These are phyloP conservation scores for Lachancea sp. DNA, from an alignment of 805 yeast genomes.

Conservation along the genomic window DNA sequence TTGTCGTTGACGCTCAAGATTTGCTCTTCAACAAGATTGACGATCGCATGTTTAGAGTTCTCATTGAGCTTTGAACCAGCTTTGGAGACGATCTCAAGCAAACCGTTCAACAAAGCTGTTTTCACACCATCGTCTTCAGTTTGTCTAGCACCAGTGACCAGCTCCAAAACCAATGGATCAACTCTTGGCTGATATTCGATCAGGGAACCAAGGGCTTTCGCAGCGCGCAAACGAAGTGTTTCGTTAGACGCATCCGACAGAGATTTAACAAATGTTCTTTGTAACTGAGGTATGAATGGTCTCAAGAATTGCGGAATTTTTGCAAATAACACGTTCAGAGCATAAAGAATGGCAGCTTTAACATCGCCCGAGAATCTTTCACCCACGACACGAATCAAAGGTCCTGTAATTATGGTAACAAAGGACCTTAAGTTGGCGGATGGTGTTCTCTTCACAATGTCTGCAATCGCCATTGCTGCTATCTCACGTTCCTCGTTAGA, in stretches of 20 bases:
- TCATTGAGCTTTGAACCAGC: constrained; percentile 78
- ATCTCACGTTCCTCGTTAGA: constrained; percentile 72
- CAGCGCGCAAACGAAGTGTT: constrained; percentile 73
- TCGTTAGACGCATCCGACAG: constrained; percentile 73
- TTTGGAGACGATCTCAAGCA: constrained; percentile 71
- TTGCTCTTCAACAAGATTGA: constrained; percentile 70
- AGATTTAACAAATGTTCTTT: constrained; percentile 92
- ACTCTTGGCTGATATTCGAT: constrained; percentile 88
- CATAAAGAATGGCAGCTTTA: constrained; percentile 86
- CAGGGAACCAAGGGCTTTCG: constrained; percentile 79
- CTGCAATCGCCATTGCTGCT: constrained; percentile 86
- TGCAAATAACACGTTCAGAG: constrained; percentile 67
- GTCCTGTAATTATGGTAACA: constrained; percentile 94
- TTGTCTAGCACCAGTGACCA: constrained; percentile 66
- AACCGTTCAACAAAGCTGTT: constrained; percentile 77
- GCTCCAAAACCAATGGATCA: constrained; percentile 83
- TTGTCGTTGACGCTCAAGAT: constrained; percentile 51
- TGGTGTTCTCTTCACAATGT: constrained; percentile 77
- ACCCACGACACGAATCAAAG: constrained; percentile 94
- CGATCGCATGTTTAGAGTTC: constrained; percentile 57
- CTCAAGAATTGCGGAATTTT: constrained; percentile 87
- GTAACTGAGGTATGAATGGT: constrained; percentile 96
- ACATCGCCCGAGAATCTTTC: constrained; percentile 88
- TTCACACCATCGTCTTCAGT: constrained; percentile 66
- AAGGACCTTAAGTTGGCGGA: constrained; percentile 75